Evolutionary conservation across 1,139 yeast genomes (phyloP).

Genomic region (Saccharomyces uvarum): DNA sequence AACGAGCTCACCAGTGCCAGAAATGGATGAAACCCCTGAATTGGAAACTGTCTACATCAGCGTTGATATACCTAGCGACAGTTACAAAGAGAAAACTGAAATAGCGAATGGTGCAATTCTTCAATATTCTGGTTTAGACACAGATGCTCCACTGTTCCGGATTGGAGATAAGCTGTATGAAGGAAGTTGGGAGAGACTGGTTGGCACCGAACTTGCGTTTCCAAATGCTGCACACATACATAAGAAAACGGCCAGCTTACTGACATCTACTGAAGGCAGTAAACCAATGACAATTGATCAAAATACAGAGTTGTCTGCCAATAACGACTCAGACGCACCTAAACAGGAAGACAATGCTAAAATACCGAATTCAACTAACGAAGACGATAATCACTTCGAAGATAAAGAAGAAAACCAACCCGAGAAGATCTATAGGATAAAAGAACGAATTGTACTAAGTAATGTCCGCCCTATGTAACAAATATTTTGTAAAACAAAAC

Average conservation of each 20-base stretch:
- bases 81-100: conserved; percentile 24
- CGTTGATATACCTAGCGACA: conserved; percentile 36
- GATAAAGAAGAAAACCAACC: conserved; percentile 4
- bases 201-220: conserved; percentile 69
- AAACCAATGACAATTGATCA: background rate
- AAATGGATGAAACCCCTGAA: conserved; percentile 8
- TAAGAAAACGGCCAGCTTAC: conserved; percentile 7
- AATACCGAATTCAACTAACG: background rate
- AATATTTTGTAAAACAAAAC: conserved; percentile 1
- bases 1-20: background rate
- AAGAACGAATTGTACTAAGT: conserved; percentile 30
- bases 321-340: background rate
- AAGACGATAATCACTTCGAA: background rate
- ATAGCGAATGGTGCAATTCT: conserved; percentile 35
- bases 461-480: conserved; percentile 29
- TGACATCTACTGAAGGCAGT: background rate
- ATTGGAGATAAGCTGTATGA: conserved; percentile 53
- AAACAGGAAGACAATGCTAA: background rate
- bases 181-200: conserved; percentile 70
- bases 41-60: conserved; percentile 37
- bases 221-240: conserved; percentile 27
- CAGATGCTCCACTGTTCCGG: conserved; percentile 45
- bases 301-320: background rate
- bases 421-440: conserved; percentile 29
- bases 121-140: conserved; percentile 47